Evolutionary conservation across 257 asterid genomes (phyloP).

Genomic region (Coffea canephora): DNA sequence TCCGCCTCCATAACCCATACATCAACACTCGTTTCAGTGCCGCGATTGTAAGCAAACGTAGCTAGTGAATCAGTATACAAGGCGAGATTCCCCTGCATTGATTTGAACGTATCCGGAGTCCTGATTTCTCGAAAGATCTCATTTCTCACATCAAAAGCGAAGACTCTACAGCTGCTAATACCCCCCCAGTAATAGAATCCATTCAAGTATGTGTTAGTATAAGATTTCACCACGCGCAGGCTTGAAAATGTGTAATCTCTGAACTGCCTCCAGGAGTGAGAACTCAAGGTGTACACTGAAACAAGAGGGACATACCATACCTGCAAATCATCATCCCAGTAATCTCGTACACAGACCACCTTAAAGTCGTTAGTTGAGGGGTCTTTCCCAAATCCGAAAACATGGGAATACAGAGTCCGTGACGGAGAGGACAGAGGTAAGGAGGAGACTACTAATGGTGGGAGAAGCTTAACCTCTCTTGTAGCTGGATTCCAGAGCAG

Average conservation of each 20-base stretch:
- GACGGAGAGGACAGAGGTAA: neutral
- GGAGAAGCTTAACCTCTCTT: constrained; percentile 42
- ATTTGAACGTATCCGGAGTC: neutral
- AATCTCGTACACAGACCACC: neutral
- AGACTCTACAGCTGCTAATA: neutral
- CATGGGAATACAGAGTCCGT: neutral
- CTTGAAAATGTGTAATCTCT: neutral
- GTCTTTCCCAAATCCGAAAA: constrained; percentile 44
- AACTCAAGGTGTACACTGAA: neutral
- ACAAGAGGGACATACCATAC: neutral
- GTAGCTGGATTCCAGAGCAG: constrained; percentile 44
- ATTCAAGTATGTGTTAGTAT: neutral
- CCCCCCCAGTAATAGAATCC: neutral
- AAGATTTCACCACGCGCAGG: neutral
- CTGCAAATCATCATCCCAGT: neutral
- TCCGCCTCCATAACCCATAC: neutral
- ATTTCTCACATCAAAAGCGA: neutral
- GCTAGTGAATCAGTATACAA: neutral
- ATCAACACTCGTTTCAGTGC: neutral
- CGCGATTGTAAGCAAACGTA: neutral
- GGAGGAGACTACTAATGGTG: neutral
- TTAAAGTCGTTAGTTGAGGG: constrained; percentile 9
- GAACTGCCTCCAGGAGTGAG: neutral
- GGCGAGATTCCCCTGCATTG: neutral
- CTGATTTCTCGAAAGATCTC: neutral